Evolutionary conservation across 2,329 filamentous ascomycete species (phyloP).

Genomic region (Cephalotrichum gorgonifer): DNA sequence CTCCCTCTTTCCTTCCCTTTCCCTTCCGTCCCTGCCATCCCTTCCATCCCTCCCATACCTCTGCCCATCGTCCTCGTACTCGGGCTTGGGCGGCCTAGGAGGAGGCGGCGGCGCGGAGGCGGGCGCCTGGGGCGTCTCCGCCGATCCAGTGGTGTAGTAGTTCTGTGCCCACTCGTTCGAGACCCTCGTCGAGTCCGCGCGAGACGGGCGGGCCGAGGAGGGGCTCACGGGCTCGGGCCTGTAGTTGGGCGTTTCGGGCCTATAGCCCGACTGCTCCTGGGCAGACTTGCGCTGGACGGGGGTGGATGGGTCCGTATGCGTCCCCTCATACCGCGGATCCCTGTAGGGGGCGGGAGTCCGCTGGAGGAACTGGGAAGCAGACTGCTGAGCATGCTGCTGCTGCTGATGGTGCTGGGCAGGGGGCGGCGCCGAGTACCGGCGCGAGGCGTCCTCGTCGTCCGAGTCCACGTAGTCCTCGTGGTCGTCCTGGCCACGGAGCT

Average conservation of each 20-base stretch:
- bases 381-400: constrained; percentile 9
- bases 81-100: constrained; percentile 4
- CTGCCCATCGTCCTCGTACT: not conserved
- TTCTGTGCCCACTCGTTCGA: constrained; percentile 1
- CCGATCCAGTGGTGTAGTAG: constrained; percentile 1
- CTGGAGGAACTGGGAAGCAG: not conserved
- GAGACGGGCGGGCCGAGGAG: not conserved
- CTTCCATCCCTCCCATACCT: not conserved
- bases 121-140: not conserved
- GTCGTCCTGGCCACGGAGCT: constrained; percentile 23
- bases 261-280: not conserved
- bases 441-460: not conserved
- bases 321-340: not conserved
- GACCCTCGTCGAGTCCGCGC: not conserved
- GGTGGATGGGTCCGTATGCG: too few relatives aligned
- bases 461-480: constrained; percentile 18
- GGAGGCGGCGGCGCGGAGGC: constrained; percentile 2
- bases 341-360: not conserved
- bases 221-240: not conserved
- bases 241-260: not conserved
- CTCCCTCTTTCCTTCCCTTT: not conserved
- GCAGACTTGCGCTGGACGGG: not conserved
- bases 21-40: too few relatives aligned
- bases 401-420: not conserved
- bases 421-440: not conserved